phyloP scores from a whole-genome alignment of 345 rosid species.

The Combretum micranthum region DNA sequence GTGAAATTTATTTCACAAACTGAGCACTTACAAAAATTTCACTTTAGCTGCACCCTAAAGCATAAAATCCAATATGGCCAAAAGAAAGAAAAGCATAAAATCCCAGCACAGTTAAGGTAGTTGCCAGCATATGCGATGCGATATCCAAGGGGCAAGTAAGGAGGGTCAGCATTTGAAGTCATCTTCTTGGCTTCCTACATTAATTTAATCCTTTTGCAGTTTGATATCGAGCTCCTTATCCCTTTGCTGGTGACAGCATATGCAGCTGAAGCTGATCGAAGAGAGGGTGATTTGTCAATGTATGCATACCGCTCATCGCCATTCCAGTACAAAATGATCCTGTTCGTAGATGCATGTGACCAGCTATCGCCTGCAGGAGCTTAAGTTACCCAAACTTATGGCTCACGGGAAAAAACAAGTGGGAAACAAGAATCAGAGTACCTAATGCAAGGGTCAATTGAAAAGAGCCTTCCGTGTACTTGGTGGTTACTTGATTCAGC shows the following conservation, averaged over 20 bases:
- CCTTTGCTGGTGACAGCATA: constrained; percentile 68
- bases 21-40: too few relatives aligned
- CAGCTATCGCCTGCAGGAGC: constrained; percentile 75
- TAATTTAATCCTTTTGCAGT: constrained; percentile 54
- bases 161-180: too few relatives aligned
- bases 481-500: constrained; percentile 86
- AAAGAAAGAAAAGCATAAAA: too few relatives aligned
- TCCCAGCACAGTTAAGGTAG: too few relatives aligned
- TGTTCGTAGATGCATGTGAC: constrained; percentile 88
- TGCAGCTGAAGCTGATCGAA: constrained; percentile 72
- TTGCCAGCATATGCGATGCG: too few relatives aligned
- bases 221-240: constrained; percentile 50
- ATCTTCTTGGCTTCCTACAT: constrained; percentile 21
- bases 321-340: constrained; percentile 81
- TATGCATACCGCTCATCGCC: constrained; percentile 69
- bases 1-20: too few relatives aligned
- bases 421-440: constrained; percentile 11
- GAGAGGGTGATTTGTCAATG: constrained; percentile 84
- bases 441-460: constrained; percentile 87
- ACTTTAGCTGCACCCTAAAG: too few relatives aligned
- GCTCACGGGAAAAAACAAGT: neutral
- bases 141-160: too few relatives aligned
- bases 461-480: constrained; percentile 65
- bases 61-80: too few relatives aligned
- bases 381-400: neutral